Base-by-base conservation (phyloP, 805 yeast genomes). In the Zygosaccharomyces rouxii region DNA sequence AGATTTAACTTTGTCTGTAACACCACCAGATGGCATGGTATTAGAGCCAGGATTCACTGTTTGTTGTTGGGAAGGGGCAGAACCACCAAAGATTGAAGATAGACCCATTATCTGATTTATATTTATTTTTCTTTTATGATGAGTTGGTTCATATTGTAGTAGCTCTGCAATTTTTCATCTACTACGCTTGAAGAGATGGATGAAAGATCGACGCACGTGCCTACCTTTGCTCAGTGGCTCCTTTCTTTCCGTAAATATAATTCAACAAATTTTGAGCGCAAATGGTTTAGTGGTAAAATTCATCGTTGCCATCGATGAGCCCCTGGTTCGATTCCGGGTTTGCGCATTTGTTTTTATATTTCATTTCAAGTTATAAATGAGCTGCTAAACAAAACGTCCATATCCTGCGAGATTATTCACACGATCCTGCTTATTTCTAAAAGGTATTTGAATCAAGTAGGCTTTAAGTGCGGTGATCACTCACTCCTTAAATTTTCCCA, bases 1-100 rank as follows among this genome's bases (percentile, higher is more conserved):
- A 16, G 74, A 72, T 66, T 86, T 84, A 47, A 89, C 69, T 60
- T 82, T 79, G 23, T 78, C 76, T 61, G 84, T 83, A 50, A 83
- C 57, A 53, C 77, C 74, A 45, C 73, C 71, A 5, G 76, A 57
- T 37, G 56, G 42, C 22, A 59, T 33, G 3, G 35, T 14, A 13
- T 28, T 18, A 10, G 54, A 47, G 5, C 63, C 45, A 5, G 68
- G 47, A 19, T 50, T 47, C 16, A 53, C 48, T 7, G 58, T 52
- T 21, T 49, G 55, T 43, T 56, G 59, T 44, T 58, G 60, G 19
- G 65, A 53, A 18, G 63, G 55, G 4, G 62, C 45, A 28, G 57
- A 58, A 38, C 65, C 65, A 10, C 66, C 66, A 40, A 63, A 63
- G 14, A 62, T 59, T n/a, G 66, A 62, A 35, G 64, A 59, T 23